These are phyloP conservation scores for Trichaptum fuscoviolaceum DNA, from an alignment of 768 basidiomycete genomes.

Conservation along the genomic window DNA sequence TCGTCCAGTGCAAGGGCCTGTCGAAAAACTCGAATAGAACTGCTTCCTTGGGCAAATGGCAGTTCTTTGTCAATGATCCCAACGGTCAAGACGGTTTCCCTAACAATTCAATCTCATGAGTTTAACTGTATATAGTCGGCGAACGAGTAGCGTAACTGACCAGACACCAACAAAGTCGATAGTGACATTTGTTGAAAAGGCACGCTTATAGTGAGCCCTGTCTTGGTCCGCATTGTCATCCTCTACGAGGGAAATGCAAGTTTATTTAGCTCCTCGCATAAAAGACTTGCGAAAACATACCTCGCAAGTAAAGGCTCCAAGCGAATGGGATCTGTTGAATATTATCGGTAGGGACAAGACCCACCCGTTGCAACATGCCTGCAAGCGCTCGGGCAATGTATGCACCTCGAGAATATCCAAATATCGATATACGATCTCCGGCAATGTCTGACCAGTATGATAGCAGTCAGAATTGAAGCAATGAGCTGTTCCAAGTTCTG, in stretches of 20 bases:
- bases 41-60: slow-evolving; percentile 54
- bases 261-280: background rate
- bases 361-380: slow-evolving; percentile 28
- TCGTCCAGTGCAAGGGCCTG: slow-evolving; percentile 67
- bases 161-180: slow-evolving; percentile 52
- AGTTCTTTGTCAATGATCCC: slow-evolving; percentile 46
- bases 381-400: slow-evolving; percentile 31
- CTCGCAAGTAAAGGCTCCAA: slow-evolving; percentile 10
- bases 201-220: slow-evolving; percentile 34
- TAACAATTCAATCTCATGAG: slow-evolving; percentile 18
- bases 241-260: background rate
- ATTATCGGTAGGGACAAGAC: slow-evolving; percentile 24
- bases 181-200: slow-evolving; percentile 37
- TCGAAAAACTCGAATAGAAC: slow-evolving; percentile 51
- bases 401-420: slow-evolving; percentile 35
- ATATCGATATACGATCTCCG: slow-evolving; percentile 28
- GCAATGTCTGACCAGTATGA: too few species aligned
- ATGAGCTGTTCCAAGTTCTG: background rate
- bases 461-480: background rate
- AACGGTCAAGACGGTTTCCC: slow-evolving; percentile 67
- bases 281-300: slow-evolving; percentile 21
- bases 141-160: slow-evolving; percentile 23
- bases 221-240: slow-evolving; percentile 18
- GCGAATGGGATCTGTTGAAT: slow-evolving; percentile 28
- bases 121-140: too few species aligned